Base-by-base conservation (phyloP, 2,329 filamentous ascomycete species). In the Sodiomyces alkalinus region DNA sequence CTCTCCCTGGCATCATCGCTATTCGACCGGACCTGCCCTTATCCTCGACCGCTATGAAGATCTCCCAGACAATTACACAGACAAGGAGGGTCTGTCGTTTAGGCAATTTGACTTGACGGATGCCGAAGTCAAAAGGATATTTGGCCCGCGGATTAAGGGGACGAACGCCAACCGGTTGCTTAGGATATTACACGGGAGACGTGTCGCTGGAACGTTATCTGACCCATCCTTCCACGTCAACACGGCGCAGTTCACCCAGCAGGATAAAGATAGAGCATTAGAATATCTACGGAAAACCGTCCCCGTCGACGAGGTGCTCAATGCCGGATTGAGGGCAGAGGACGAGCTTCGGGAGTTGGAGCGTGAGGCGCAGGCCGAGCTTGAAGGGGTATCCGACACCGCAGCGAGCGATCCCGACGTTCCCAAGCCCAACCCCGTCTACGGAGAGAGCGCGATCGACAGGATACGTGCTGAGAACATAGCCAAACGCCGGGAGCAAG, bases 161-260 rank as follows among this genome's bases (percentile, higher is more conserved):
- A 37, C 41, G 4, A 41, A 46, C 5, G 72, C 62, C 13, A 75
- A 75, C 42, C 51, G 49, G 24, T 46, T 76, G 23, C 48, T 77
- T 27, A 55, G 56, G 29, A 65, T 76, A 27, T 48, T 76, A 9
- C 73, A 78, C 42, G 73, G 72, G 7, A 62, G 70, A 19, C 58
- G 73, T 22, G 68, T 78, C 14, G 69, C 72, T 6, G 73, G 73
- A 19, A 74, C 71, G 3, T 53, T 77, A 22, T 61, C 70, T 8
- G 72, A 77, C 41, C 71, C 71, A 3, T 52, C 50, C 4, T 56
- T 67, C 26, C 49, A 50, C 19, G 37, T 49, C 16, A 61, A 69
- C 37, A 71, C 67, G 17, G 48, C 48, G 3, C 41, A 46, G 7
- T 73, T 54, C 37, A 49, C 50, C 7, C 30, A 46, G 3, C 34